Evolutionary conservation across 768 basidiomycete species (phyloP), one percentile per base, ranked within the genome.

Genomic region (Rhodotorula sphaerocarpa): DNA sequence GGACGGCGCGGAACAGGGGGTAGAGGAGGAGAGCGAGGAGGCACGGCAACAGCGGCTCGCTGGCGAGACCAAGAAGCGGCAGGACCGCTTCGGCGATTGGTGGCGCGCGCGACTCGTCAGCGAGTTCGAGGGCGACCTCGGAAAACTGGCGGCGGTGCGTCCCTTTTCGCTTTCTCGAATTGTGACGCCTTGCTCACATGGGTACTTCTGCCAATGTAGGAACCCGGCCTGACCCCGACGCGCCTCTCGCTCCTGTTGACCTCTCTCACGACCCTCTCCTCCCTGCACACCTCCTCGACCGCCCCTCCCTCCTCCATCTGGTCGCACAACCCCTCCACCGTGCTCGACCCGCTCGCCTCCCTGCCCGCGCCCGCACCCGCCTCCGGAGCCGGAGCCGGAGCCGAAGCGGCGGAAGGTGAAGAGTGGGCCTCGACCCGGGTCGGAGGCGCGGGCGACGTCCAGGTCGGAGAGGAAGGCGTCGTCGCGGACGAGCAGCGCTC

Each of bases 401-500:
- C 30, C 16, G 9, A 25, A 3, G 46, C 36, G 33, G 58, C 41
- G 33, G 58, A 36, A 2, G 43, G 53, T 20, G 67, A 64, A 25
- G 51, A 57, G 12, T 68, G 67, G 67, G 67, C 52, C 36, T 31
- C 47, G 41, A 57, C 59, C 10, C 43, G 39, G 15, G 59, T 68
- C 33, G 67, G 67, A 5, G 67, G 67, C 21, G 55, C 54, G 48
- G 67, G 67, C 5, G 67, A 68, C 15, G 67, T 68, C 43, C 62
- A 68, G 41, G 67, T 64, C 7, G 67, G 67, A 9, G 67, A 57
- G 33, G 67, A 68, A 48, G 67, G 67, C 15, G 67, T 68, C 52
- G 55, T 34, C n/a, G 61, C 51, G 44, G 57, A 50, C 25, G 56
- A 55, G 59, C 54, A 30, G 28, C 28, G 33, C 36, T 21, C 27